Conservation (phyloP, 495 filamentous ascomycete genomes). For the Neurospora cerealis region DNA sequence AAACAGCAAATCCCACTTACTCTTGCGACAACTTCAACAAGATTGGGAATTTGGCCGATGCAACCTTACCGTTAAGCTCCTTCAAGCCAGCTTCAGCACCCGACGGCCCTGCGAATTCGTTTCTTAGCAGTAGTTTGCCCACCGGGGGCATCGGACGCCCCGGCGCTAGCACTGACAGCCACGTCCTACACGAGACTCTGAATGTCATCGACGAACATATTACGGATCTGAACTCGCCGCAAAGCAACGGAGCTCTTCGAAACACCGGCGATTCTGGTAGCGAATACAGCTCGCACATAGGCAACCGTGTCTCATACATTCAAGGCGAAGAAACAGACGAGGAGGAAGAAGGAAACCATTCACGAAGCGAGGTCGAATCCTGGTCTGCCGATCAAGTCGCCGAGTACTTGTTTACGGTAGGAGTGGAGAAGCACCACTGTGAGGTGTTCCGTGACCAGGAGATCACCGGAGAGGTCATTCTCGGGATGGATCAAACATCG, state of each 20-base stretch:
- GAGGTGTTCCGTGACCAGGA: slow-evolving; percentile 94
- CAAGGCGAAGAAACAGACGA: slow-evolving; percentile 82
- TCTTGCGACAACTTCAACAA: slow-evolving; percentile 7
- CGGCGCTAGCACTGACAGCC: slow-evolving; percentile 47
- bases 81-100: slow-evolving; percentile 17
- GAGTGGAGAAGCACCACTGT: slow-evolving; percentile 77
- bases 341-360: slow-evolving; percentile 45
- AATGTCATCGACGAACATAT: slow-evolving; percentile 99
- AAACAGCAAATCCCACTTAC: slow-evolving; percentile 12
- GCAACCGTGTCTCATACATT: slow-evolving; percentile 76
- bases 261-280: slow-evolving; percentile 73
- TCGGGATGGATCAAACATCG: slow-evolving; percentile 90
- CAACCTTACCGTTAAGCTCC: slow-evolving; percentile 31
- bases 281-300: slow-evolving; percentile 74
- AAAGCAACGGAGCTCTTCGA: slow-evolving; percentile 37
- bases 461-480: slow-evolving; percentile 82
- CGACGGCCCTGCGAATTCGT: slow-evolving; percentile 9
- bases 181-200: slow-evolving; percentile 91
- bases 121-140: slow-evolving; percentile 12
- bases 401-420: slow-evolving; percentile 69
- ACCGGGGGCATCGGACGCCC: slow-evolving; percentile 18
- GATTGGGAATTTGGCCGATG: slow-evolving; percentile 13
- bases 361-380: slow-evolving; percentile 51
- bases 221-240: slow-evolving; percentile 75
- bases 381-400: slow-evolving; percentile 78